A percentile compares a stretch with the other conserved stretches of the same genome.
These are phyloP conservation scores for Chaetomium sp. DNA, from an alignment of 2,329 filamentous ascomycete species.

Conservation along the genomic window DNA sequence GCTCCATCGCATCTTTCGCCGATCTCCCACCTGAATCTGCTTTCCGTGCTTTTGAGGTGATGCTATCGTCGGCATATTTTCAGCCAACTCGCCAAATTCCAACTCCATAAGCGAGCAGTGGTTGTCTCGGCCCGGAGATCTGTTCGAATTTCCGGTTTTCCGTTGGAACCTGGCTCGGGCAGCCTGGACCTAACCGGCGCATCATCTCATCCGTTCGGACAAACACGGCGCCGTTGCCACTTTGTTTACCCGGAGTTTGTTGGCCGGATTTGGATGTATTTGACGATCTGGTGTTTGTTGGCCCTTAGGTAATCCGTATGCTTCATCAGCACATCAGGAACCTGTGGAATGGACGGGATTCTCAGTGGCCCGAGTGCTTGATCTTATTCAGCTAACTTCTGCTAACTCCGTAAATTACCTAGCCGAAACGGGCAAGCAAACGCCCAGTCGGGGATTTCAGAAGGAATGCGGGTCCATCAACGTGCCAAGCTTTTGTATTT, in stretches of 20 bases:
- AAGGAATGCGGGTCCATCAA: no score
- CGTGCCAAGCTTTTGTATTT: not conserved
- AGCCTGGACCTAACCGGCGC: no score
- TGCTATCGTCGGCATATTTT: not conserved
- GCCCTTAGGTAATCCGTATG: constrained; percentile 2
- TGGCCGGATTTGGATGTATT: not conserved
- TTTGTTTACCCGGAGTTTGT: not conserved
- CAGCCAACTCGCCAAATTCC: not conserved
- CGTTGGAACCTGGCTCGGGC: not conserved
- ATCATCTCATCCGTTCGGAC: constrained; percentile 9
- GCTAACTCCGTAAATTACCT: no score
- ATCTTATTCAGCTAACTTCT: no score
- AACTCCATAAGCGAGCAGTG: not conserved
- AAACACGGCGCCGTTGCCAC: not conserved
- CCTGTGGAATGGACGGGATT: no score
- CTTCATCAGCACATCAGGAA: no score
- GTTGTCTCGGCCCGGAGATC: constrained; percentile 4
- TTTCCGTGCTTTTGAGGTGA: constrained; percentile 3
- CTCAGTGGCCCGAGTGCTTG: not conserved
- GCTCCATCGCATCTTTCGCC: constrained; percentile 4
- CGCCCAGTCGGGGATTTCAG: not conserved
- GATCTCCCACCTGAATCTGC: constrained; percentile 4
- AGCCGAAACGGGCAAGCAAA: not conserved
- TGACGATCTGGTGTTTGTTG: constrained; percentile 12
- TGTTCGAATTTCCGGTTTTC: not conserved